phyloP scores from a whole-genome alignment of 768 basidiomycete genomes.

The Suillus occidentalis region DNA sequence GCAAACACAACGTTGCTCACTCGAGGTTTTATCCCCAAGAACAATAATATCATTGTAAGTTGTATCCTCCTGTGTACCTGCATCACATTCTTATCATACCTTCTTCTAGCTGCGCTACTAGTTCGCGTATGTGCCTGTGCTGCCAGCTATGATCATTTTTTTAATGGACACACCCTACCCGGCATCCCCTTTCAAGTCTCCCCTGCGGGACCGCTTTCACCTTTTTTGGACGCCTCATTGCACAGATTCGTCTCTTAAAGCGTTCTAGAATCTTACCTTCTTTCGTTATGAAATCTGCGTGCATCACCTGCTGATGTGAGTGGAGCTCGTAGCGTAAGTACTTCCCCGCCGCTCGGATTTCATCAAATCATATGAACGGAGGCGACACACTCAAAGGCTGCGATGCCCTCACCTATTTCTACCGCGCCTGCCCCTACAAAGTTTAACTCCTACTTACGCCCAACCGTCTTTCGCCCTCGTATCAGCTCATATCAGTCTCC shows the following conservation, averaged over 20 bases:
- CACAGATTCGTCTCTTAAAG: background rate
- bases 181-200: slow-evolving; percentile 14
- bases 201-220: slow-evolving; percentile 17
- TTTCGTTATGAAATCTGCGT: slow-evolving; percentile 13
- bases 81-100: slow-evolving; percentile 10
- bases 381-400: slow-evolving; percentile 5
- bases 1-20: slow-evolving; percentile 22
- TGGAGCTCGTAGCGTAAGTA: slow-evolving; percentile 13
- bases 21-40: slow-evolving; percentile 17
- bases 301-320: slow-evolving; percentile 25
- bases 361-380: slow-evolving; percentile 10
- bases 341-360: slow-evolving; percentile 10
- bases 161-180: slow-evolving; percentile 6
- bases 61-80: slow-evolving; percentile 1
- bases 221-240: slow-evolving; percentile 19
- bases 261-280: background rate
- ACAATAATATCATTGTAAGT: slow-evolving; percentile 4
- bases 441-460: slow-evolving; percentile 2
- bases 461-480: background rate
- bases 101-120: background rate
- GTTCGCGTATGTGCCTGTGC: background rate
- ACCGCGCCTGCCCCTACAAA: slow-evolving; percentile 3
- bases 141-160: background rate
- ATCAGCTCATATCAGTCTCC: background rate
- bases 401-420: slow-evolving; percentile 4